Conservation (phyloP, 1,284 basidiomycete species). For the Cryptococcus depauperatus region DNA sequence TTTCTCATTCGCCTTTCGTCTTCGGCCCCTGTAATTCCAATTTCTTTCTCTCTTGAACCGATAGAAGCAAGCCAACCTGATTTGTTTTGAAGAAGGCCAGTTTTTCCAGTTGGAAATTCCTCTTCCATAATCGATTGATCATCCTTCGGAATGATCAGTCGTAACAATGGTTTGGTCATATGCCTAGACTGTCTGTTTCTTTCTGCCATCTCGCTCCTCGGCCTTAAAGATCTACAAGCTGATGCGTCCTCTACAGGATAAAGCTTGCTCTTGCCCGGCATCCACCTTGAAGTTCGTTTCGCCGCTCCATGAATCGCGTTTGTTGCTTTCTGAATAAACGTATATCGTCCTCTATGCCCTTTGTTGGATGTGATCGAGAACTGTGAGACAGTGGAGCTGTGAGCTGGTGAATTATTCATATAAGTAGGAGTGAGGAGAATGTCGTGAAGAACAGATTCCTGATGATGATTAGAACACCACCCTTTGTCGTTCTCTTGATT, state of each 20-base stretch:
- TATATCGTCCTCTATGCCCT: constrained; percentile 7
- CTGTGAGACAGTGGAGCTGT: constrained; percentile 4
- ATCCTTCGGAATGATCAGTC: no score
- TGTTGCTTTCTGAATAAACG: constrained; percentile 16
- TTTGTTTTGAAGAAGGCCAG: no score
- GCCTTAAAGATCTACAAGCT: no score
- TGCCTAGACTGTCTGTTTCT: no score
- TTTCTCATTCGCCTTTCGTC: constrained; percentile 11
- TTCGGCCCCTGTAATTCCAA: constrained; percentile 2
- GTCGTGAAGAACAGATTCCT: constrained; percentile 34
- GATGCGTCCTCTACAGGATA: no score
- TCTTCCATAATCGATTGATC: no score
- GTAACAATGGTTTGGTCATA: no score
- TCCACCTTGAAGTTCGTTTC: constrained; percentile 9
- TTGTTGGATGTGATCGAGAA: background rate
- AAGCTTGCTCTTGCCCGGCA: constrained; percentile 16
- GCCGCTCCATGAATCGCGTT: constrained; percentile 8
- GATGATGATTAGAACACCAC: constrained; percentile 6
- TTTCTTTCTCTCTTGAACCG: constrained; percentile 7
- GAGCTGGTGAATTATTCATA: constrained; percentile 17
- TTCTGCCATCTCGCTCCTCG: no score
- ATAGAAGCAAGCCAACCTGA: constrained; percentile 15
- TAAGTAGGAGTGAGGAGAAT: constrained; percentile 35
- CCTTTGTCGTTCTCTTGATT: background rate
- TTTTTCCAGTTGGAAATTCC: no score